These are phyloP conservation scores for Triticum dicoccoides DNA, from an alignment of 176 grass and related monocot genomes.

Conservation along the genomic window DNA sequence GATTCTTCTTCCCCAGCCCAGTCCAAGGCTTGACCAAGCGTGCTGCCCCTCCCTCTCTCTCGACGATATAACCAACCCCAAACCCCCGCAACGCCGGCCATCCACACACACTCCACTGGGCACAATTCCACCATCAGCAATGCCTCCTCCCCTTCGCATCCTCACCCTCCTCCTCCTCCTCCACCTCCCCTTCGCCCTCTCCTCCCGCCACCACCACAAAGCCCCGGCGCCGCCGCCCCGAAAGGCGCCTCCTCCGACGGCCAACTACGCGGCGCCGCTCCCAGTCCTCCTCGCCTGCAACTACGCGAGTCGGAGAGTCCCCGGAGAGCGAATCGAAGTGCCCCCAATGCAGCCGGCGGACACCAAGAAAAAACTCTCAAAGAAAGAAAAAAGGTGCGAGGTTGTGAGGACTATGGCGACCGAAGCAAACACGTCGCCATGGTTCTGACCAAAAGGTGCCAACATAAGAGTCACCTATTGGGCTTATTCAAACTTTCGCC, in stretches of 20 bases:
- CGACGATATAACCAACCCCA: slow-evolving; percentile 17
- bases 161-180: slow-evolving; percentile 23
- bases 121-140: background rate
- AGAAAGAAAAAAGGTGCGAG: no score
- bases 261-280: slow-evolving; percentile 26
- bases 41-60: background rate
- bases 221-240: background rate
- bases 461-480: no score
- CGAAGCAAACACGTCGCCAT: no score
- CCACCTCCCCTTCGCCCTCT: slow-evolving; percentile 26
- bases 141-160: background rate
- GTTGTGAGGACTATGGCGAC: no score
- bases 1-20: slow-evolving; percentile 3
- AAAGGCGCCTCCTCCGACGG: background rate
- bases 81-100: background rate
- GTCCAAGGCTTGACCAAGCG: background rate
- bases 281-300: slow-evolving; percentile 66
- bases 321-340: no score
- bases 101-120: background rate
- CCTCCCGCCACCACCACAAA: background rate
- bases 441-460: no score
- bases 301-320: background rate
- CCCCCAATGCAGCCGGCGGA: no score
- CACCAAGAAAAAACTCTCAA: no score
- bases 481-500: no score